A percentile compares a stretch with the other conserved stretches of the same genome.
These are phyloP conservation scores for Scenedesmus sp. DNA, from an alignment of 163 green algal species.

Conservation along the genomic window DNA sequence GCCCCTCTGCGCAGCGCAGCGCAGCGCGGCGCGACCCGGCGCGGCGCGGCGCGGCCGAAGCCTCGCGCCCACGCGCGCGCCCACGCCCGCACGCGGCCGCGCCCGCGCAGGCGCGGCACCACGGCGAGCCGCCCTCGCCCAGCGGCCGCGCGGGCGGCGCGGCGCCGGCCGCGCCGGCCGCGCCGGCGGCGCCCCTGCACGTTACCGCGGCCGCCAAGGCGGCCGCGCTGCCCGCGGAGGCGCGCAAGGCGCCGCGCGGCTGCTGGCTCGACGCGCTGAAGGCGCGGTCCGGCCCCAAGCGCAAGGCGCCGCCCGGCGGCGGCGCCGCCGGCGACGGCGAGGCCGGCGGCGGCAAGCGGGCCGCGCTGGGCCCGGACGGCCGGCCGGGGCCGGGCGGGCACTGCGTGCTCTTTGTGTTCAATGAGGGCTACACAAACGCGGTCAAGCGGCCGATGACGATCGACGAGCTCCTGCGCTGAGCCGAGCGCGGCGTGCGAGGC, in stretches of 20 bases:
- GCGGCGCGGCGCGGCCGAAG: too few species aligned
- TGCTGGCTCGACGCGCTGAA: slow-evolving; percentile 60
- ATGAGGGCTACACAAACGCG: slow-evolving; percentile 95
- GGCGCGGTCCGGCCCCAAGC: background rate
- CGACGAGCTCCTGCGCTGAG: slow-evolving; percentile 70
- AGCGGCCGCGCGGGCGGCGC: background rate
- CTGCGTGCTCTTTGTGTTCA: slow-evolving; percentile 78
- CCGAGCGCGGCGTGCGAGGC: too few species aligned
- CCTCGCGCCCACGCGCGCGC: too few species aligned
- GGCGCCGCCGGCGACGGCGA: background rate
- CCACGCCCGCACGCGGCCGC: too few species aligned
- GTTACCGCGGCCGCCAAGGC: slow-evolving; percentile 22
- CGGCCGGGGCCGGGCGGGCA: slow-evolving; percentile 24
- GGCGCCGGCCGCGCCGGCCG: background rate
- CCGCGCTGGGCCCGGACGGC: slow-evolving; percentile 12
- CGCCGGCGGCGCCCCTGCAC: slow-evolving; percentile 1
- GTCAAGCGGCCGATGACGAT: slow-evolving; percentile 85
- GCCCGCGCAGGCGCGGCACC: background rate
- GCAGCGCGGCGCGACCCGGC: background rate
- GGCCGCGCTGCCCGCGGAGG: background rate
- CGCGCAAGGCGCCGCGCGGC: slow-evolving; percentile 21
- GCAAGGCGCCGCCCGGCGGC: background rate
- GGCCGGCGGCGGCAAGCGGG: slow-evolving; percentile 9
- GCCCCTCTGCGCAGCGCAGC: background rate
- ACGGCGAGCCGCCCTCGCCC: background rate